phyloP scores from a whole-genome alignment of 371 early-diverging fungal species.

The Nematocida parisii region DNA sequence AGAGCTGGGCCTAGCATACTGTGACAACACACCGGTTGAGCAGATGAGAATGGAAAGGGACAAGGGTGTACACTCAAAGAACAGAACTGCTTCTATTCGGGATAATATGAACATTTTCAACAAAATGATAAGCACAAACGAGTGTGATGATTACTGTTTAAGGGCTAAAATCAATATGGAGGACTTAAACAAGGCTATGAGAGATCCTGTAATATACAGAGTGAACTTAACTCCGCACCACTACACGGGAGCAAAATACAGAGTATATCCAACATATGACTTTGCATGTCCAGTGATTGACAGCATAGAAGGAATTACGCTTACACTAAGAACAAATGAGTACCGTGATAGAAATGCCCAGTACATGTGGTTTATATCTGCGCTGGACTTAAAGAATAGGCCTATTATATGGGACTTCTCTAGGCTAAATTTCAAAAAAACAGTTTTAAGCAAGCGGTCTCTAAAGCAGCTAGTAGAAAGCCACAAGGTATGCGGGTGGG shows the following conservation, averaged over 20 bases:
- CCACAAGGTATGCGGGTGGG: constrained; percentile 80
- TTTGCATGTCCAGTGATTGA: constrained; percentile 98
- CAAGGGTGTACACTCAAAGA: constrained; percentile 79
- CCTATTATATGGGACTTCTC: constrained; percentile 70
- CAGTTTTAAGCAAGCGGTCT: constrained; percentile 94
- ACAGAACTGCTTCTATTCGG: constrained; percentile 80
- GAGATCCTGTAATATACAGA: constrained; percentile 98
- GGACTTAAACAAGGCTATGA: constrained; percentile 86
- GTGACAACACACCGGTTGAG: constrained; percentile 85
- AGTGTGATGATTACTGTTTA: constrained; percentile 80
- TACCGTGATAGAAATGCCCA: constrained; percentile 97
- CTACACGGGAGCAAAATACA: constrained; percentile 81
- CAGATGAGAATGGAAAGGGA: constrained; percentile 85
- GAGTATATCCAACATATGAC: constrained; percentile 98
- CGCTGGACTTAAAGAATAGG: constrained; percentile 73
- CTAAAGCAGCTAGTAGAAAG: constrained; percentile 81
- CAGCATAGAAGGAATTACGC: constrained; percentile 90
- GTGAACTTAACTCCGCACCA: constrained; percentile 83
- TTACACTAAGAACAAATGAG: constrained; percentile 94
- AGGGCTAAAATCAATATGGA: constrained; percentile 94
- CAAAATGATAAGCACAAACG: constrained; percentile 74
- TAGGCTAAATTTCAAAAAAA: constrained; percentile 86
- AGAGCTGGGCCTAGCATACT: constrained; percentile 85
- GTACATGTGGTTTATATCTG: constrained; percentile 93
- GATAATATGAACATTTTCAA: constrained; percentile 84